Percentiles rank a stretch among this genome's conserved stretches.
Conservation (phyloP, 352 stramenopile genomes). For the Pythium aristosporum region DNA sequence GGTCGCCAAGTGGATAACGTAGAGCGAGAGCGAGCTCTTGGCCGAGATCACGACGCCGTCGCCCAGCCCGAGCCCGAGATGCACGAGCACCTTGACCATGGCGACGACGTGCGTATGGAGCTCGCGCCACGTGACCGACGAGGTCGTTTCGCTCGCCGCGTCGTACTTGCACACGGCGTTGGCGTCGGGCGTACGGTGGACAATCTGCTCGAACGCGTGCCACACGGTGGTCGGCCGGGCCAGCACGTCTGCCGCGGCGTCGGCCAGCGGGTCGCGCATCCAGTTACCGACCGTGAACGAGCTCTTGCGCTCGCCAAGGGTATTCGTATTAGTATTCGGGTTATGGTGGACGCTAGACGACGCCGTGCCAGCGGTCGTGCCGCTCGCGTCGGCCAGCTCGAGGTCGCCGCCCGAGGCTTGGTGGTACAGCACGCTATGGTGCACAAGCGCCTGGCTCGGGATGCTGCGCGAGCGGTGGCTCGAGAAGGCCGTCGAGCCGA, state of each 20-base stretch:
- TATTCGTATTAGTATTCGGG: not conserved
- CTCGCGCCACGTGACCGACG: slow-evolving; percentile 34
- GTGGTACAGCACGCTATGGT: slow-evolving; percentile 6
- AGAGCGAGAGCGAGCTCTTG: slow-evolving; percentile 42
- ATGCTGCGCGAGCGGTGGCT: not conserved
- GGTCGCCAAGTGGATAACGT: slow-evolving; percentile 60
- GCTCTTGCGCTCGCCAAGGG: slow-evolving; percentile 24
- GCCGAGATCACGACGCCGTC: slow-evolving; percentile 62
- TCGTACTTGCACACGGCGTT: slow-evolving; percentile 19
- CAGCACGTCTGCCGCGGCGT: slow-evolving; percentile 23
- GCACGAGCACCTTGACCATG: slow-evolving; percentile 46
- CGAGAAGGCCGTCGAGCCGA: not conserved
- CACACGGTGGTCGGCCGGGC: slow-evolving; percentile 30
- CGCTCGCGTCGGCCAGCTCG: slow-evolving; percentile 2
- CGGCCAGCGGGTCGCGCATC: slow-evolving; percentile 22
- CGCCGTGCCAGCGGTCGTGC: slow-evolving; percentile 12
- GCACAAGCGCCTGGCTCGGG: slow-evolving; percentile 6
- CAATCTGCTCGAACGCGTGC: slow-evolving; percentile 27
- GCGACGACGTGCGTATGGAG: slow-evolving; percentile 33
- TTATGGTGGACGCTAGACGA: not conserved
- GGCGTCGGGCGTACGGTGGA: slow-evolving; percentile 16
- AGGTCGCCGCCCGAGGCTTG: not conserved
- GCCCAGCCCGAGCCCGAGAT: slow-evolving; percentile 50
- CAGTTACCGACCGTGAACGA: slow-evolving; percentile 26
- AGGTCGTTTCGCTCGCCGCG: slow-evolving; percentile 7